Base-by-base conservation (phyloP, 2,329 filamentous ascomycete genomes). In the Verticillium isaacii region DNA sequence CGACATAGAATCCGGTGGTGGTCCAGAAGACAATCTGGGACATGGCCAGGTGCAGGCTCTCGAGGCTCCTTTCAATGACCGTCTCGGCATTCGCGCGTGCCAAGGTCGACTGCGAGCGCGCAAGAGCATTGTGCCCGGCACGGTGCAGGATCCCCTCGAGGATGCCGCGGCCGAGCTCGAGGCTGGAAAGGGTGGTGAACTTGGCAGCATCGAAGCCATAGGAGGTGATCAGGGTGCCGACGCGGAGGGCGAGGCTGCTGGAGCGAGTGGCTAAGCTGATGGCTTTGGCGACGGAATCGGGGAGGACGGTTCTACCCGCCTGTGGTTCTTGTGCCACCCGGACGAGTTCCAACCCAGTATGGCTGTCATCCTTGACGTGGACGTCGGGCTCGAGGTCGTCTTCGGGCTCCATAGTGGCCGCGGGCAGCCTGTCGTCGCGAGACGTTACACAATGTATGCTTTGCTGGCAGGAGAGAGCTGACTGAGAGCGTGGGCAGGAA, bases 181-280 rank as follows among this genome's bases (percentile, higher is more conserved):
- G 75, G 66, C 82, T 81, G 2, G 84, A 85, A 2, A 87, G 71
- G 1, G 84, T 85, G 8, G 84, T 85, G 67, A 83, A 74, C 62
- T 82, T 81, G 36, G 83, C 83, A 12, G 82, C 82, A 65, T 81
- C 77, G 61, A 86, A 77, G 36, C 82, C 75, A 66, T 80, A 84
- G 15, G 79, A 78, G 50, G 82, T 78, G 37, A 85, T 74, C n/a
- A 81, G 70, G 3, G 81, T 82, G 50, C 82, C 78, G 45, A 85
- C 71, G 6, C 83, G 81, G 29, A 87, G 78, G 36, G 82, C 82
- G 29, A 89, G 76, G 32, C 83, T 82, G 17, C 85, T 84, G 3
- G 85, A 87, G 60, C 84, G 80, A 2, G 86, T 85, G 12, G 85
- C 83, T 55, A 89, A 74, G 66, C 85, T 88, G 60, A 89, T 80